Evolutionary conservation across 2,329 filamentous ascomycete genomes (phyloP).

Genomic region (Fusarium aywerte): DNA sequence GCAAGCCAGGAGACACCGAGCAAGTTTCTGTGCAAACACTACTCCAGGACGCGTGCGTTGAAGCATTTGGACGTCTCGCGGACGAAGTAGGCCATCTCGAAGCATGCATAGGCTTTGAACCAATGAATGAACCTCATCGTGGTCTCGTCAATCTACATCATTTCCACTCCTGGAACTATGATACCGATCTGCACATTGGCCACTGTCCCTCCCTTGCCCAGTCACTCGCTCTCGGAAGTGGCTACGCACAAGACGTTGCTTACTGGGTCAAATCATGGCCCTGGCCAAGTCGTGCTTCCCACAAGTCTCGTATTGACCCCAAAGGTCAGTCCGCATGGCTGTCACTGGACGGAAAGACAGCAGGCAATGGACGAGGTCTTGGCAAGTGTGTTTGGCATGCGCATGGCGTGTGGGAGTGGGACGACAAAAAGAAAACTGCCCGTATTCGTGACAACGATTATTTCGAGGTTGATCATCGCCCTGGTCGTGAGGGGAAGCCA

Average conservation of each 20-base stretch:
- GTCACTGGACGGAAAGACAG: conserved; percentile 24
- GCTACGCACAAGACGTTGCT: conserved; percentile 51
- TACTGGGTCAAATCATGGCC: conserved; percentile 58
- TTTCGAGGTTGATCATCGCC: conserved; percentile 54
- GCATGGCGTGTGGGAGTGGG: conserved; percentile 54
- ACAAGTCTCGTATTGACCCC: conserved; percentile 51
- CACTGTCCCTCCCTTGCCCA: conserved; percentile 54
- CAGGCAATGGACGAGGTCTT: conserved; percentile 41
- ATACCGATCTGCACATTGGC: conserved; percentile 56
- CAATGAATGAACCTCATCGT: conserved; percentile 57
- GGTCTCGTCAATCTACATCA: conserved; percentile 55
- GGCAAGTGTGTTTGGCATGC: conserved; percentile 54
- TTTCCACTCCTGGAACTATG: conserved; percentile 56
- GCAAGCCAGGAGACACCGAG: conserved; percentile 26
- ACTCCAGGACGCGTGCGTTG: conserved; percentile 50
- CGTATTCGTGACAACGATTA: conserved; percentile 48
- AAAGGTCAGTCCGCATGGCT: conserved; percentile 53
- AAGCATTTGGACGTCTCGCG: conserved; percentile 51
- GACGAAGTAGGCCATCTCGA: conserved; percentile 49
- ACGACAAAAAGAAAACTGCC: conserved; percentile 46
- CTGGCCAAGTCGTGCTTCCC: conserved; percentile 53
- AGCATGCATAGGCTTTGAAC: conserved; percentile 55
- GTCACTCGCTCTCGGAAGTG: conserved; percentile 55
- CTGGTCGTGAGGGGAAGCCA: conserved; percentile 48
- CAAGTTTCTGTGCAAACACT: conserved; percentile 46